These are phyloP conservation scores for Emmonsiellopsis sp. DNA, from an alignment of 2,329 filamentous ascomycete species.

Conservation along the genomic window DNA sequence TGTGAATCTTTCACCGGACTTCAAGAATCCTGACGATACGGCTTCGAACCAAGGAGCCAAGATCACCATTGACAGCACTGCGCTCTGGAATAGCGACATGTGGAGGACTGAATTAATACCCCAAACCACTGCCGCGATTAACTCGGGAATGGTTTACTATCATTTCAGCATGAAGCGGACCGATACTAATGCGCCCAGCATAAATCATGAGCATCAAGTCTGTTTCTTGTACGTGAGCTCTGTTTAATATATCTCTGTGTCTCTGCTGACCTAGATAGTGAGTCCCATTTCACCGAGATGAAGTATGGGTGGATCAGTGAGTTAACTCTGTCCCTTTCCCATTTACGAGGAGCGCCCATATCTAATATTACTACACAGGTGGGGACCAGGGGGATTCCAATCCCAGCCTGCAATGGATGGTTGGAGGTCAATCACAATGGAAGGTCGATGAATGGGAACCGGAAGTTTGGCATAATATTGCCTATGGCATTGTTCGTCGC, in stretches of 20 bases:
- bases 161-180: slow-evolving; percentile 59
- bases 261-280: slow-evolving; percentile 42
- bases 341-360: not conserved
- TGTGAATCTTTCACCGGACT: slow-evolving; percentile 50
- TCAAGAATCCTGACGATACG: slow-evolving; percentile 57
- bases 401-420: slow-evolving; percentile 51
- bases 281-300: slow-evolving; percentile 65
- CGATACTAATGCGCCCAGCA: slow-evolving; percentile 50
- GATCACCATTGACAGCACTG: slow-evolving; percentile 49
- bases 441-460: slow-evolving; percentile 48
- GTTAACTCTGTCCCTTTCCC: not conserved
- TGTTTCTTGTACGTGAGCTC: slow-evolving; percentile 37
- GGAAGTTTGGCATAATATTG: slow-evolving; percentile 64
- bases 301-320: slow-evolving; percentile 54
- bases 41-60: slow-evolving; percentile 55
- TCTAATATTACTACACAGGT: not conserved
- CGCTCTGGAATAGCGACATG: slow-evolving; percentile 36
- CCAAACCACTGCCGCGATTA: slow-evolving; percentile 56
- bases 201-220: slow-evolving; percentile 58
- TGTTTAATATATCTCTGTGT: not conserved
- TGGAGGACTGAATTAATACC: slow-evolving; percentile 65
- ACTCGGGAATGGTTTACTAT: slow-evolving; percentile 58
- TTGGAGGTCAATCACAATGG: slow-evolving; percentile 53
- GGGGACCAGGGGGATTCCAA: slow-evolving; percentile 41
- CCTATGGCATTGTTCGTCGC: slow-evolving; percentile 52